Conservation (phyloP, 2,329 filamentous ascomycete genomes). For the Fusarium sp. region DNA sequence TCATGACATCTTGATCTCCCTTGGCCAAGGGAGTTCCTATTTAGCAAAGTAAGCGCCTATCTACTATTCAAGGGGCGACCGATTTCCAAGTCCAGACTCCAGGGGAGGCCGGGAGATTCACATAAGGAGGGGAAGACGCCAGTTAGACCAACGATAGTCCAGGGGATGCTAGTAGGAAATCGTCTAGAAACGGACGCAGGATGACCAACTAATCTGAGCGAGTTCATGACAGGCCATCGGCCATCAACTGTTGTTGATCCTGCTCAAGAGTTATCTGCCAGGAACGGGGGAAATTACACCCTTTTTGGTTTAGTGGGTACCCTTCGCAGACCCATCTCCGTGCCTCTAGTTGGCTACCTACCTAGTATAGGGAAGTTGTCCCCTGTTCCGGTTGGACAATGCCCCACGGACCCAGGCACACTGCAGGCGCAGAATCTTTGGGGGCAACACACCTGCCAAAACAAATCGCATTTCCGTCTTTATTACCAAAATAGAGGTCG, state of each 20-base stretch:
- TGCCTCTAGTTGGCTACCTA: slow-evolving; percentile 13
- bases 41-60: not conserved
- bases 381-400: slow-evolving; percentile 17
- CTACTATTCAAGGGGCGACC: slow-evolving; percentile 11
- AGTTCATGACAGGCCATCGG: slow-evolving; percentile 1
- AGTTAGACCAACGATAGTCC: slow-evolving; percentile 15
- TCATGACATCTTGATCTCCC: slow-evolving; percentile 4
- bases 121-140: slow-evolving; percentile 2
- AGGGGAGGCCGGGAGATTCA: slow-evolving; percentile 13
- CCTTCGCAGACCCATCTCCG: slow-evolving; percentile 9
- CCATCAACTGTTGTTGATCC: not conserved
- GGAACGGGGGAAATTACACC: slow-evolving; percentile 31
- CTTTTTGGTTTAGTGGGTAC: slow-evolving; percentile 7
- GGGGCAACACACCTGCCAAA: slow-evolving; percentile 18
- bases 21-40: slow-evolving; percentile 6
- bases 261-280: slow-evolving; percentile 4
- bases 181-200: not conserved
- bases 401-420: slow-evolving; percentile 1
- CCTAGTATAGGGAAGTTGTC: not conserved
- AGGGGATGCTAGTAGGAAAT: slow-evolving; percentile 1
- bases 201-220: not conserved
- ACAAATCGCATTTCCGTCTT: slow-evolving; percentile 13
- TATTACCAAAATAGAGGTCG: not conserved
- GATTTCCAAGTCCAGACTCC: slow-evolving; percentile 1
- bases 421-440: not conserved